Evolutionary conservation across 1,139 yeast genomes (phyloP), one percentile per base, ranked within the genome.

Genomic region (Torulaspora pretoriensis): DNA sequence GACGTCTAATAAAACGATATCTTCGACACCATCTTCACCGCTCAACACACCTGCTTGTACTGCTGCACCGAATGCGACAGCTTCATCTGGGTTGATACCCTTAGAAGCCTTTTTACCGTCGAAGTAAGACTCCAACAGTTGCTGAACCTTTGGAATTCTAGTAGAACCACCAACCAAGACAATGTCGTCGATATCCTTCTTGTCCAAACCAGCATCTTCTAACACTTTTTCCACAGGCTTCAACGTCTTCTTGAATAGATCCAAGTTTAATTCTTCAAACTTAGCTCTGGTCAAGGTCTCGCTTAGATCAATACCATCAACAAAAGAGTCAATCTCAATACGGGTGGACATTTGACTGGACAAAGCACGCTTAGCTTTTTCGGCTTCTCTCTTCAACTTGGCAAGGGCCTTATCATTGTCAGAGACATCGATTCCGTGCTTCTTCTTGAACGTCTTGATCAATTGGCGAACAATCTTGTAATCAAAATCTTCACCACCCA

Each of bases 401-500:
- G 95, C 83, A 60, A 86, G 70, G 46, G 96, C 89, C 74, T 84
- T 85, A 55, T 80, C 69, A 72, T 86, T 87, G 56, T 75, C 71
- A 54, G 84, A 65, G 54, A 88, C 75, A 68, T 89, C 96, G 60
- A 84, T 77, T 58, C 75, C 76, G 69, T 87, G 83, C 76, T 88
- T 89, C 82, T 87, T 86, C 78, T 88, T 85, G 77, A 86, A 88
- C 54, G 82, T 74, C 71, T 83, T 83, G 60, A 83, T 74, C 68
- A 89, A 84, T 74, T 88, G 88, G 72, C 83, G 82, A 58, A 89
- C 90, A 56, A 89, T 74, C 69, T 88, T 83, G 77, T 80, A 81
- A 73, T 89, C 97, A 65, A 89, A 89, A 75, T 89, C 97, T 76
- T 88, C 96, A 78, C 97, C 97, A 77, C 95, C 95, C 68, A 86